A percentile compares a stretch with the other conserved stretches of the same genome.
These are phyloP conservation scores for Venturia effusa DNA, from an alignment of 2,329 filamentous ascomycete species.

Conservation along the genomic window DNA sequence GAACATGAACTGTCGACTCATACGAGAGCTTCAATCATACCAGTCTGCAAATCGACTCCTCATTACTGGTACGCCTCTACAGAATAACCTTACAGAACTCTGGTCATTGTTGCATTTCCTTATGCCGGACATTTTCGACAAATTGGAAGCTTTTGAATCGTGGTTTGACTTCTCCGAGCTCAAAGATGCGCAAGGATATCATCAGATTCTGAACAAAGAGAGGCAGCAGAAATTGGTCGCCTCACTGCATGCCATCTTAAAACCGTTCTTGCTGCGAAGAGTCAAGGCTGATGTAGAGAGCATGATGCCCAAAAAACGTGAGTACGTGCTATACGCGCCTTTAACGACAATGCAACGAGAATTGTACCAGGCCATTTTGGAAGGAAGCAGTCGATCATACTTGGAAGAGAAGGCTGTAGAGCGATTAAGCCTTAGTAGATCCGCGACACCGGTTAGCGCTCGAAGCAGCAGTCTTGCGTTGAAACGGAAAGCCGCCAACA, in stretches of 20 bases:
- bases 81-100: conserved; percentile 89
- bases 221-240: conserved; percentile 68
- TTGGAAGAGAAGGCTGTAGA: conserved; percentile 70
- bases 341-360: conserved; percentile 86
- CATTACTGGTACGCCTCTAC: conserved; percentile 88
- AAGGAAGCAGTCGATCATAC: conserved; percentile 39
- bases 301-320: conserved; percentile 86
- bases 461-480: conserved; percentile 35
- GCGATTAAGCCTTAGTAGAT: conserved; percentile 41
- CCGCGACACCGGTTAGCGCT: conserved; percentile 37
- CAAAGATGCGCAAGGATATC: conserved; percentile 29
- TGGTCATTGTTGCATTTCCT: conserved; percentile 95
- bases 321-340: conserved; percentile 91
- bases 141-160: conserved; percentile 82
- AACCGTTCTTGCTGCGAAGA: conserved; percentile 76
- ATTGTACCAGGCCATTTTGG: conserved; percentile 67
- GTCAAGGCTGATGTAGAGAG: conserved; percentile 91
- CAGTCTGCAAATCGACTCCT: conserved; percentile 81
- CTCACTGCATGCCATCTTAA: conserved; percentile 85
- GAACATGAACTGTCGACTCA: conserved; percentile 87
- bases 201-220: conserved; percentile 52
- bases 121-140: conserved; percentile 83
- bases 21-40: conserved; percentile 79
- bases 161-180: conserved; percentile 98
- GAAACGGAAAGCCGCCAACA: conserved; percentile 45